Percentiles rank a stretch among this genome's conserved stretches.
Evolutionary conservation across 2,329 filamentous ascomycete species (phyloP).

Genomic region (Alternaria atra): DNA sequence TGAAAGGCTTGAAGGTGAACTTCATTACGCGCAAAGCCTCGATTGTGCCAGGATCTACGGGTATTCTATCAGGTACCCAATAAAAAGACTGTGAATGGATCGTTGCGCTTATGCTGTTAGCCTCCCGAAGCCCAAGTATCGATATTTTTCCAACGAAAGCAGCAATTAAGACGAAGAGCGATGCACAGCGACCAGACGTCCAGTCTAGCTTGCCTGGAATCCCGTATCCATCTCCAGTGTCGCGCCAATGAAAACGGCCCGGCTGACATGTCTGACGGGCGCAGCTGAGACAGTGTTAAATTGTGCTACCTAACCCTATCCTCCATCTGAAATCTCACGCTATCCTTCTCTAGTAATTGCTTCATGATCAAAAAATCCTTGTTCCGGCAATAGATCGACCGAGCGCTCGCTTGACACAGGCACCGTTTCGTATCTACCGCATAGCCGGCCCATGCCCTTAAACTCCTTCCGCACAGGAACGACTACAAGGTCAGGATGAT

Average conservation of each 20-base stretch:
- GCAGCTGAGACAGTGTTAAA: slow-evolving; percentile 1
- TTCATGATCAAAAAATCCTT: slow-evolving; percentile 7
- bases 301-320: neutral
- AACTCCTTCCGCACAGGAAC: neutral
- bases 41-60: neutral
- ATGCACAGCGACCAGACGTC: neutral
- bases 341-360: slow-evolving; percentile 4
- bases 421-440: slow-evolving; percentile 8
- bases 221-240: neutral
- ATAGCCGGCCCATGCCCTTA: neutral
- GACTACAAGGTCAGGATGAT: neutral
- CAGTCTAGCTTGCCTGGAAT: neutral
- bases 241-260: slow-evolving; percentile 1
- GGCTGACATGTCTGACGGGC: slow-evolving; percentile 1
- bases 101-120: too few relatives aligned
- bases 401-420: slow-evolving; percentile 5
- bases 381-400: slow-evolving; percentile 2
- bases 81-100: neutral
- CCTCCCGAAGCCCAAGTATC: too few relatives aligned
- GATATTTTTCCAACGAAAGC: too few relatives aligned
- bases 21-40: slow-evolving; percentile 14
- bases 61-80: neutral
- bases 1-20: slow-evolving; percentile 27
- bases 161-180: too few relatives aligned
- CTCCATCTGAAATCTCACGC: neutral